Conservation (phyloP, 2,329 filamentous ascomycete genomes). For the Byssochlamys sp. region DNA sequence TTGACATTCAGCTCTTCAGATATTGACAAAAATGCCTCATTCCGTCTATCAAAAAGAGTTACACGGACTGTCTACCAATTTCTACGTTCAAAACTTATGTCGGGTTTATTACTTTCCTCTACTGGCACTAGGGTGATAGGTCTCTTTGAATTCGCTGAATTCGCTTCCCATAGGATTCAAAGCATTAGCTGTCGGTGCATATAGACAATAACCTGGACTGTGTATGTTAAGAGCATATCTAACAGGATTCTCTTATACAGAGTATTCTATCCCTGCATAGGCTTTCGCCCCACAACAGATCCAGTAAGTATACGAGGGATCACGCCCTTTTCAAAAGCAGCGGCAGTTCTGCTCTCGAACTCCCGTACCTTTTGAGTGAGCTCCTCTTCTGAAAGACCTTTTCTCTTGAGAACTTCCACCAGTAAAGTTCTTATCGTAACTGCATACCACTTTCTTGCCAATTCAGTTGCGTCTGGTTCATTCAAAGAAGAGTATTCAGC, state of each 20-base stretch:
- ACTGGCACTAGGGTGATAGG: no score
- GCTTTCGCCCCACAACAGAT: background rate
- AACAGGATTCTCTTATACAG: background rate
- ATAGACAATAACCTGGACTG: background rate
- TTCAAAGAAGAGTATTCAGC: background rate
- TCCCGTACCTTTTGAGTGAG: background rate
- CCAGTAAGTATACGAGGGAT: background rate
- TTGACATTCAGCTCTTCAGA: no score
- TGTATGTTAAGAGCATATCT: background rate
- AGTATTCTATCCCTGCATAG: background rate
- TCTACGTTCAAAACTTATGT: no score
- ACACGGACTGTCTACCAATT: no score
- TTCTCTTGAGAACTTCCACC: background rate
- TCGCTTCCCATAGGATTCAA: no score
- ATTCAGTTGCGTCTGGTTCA: background rate
- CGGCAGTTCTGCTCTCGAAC: background rate
- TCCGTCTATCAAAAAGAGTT: no score
- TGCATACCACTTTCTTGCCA: background rate
- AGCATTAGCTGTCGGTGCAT: no score
- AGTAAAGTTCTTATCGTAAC: background rate
- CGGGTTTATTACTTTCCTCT: no score
- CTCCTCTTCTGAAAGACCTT: background rate
- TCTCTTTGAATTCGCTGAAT: no score
- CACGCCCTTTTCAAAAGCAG: background rate
- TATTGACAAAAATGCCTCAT: no score